Evolutionary conservation across 169 alveolate genomes (phyloP).

Genomic region (Cytauxzoon felis): DNA sequence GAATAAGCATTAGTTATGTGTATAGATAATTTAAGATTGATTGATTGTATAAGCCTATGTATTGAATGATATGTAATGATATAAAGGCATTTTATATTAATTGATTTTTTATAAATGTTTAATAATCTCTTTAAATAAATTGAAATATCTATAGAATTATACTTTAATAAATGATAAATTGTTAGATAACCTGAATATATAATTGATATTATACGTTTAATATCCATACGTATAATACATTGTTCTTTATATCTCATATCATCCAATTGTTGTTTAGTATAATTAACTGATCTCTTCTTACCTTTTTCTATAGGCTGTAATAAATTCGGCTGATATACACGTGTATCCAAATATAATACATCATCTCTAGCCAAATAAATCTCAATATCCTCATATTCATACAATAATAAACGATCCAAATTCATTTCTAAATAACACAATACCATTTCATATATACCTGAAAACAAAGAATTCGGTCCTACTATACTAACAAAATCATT

Average conservation of each 20-base stretch:
- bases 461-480: too few relatives aligned
- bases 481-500: too few relatives aligned
- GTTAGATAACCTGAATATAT: not conserved
- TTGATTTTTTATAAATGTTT: too few relatives aligned
- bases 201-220: conserved; percentile 1
- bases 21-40: too few relatives aligned
- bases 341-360: conserved; percentile 11
- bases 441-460: too few relatives aligned
- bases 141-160: not conserved
- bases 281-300: conserved; percentile 9
- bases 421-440: not conserved
- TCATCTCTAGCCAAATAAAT: conserved; percentile 32
- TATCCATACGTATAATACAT: conserved; percentile 5
- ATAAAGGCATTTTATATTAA: too few relatives aligned
- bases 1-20: too few relatives aligned
- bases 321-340: conserved; percentile 35
- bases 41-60: too few relatives aligned
- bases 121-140: not conserved
- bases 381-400: conserved; percentile 33
- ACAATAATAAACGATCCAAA: not conserved
- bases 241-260: conserved; percentile 52
- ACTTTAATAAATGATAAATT: not conserved
- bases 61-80: too few relatives aligned
- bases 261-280: conserved; percentile 42
- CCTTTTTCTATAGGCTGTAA: not conserved